Base-by-base conservation (phyloP, 495 filamentous ascomycete genomes). In the Immersiella caudata region DNA sequence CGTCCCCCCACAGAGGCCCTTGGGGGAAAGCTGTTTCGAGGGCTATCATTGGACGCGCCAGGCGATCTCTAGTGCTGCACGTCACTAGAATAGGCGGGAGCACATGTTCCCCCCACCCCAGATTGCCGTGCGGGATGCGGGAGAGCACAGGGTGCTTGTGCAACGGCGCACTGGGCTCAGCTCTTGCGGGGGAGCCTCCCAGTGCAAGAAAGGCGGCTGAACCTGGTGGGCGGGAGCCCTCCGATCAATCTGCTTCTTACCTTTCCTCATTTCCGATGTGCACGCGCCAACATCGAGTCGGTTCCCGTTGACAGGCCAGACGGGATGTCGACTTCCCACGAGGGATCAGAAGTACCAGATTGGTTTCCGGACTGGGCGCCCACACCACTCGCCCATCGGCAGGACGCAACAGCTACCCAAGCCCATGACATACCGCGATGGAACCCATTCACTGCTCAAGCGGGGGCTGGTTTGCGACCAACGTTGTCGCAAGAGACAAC, bases 331-430 rank as follows among this genome's bases (percentile, higher is more conserved):
- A 26, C 25, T 8, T 58, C 58, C 33, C 58, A 61, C 64, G 55
- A 60, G 51, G 21, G 60, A 5, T 22, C 64, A 46, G 63, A 65
- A 8, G 21, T 66, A 5, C 36, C 64, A 46, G 63, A 65, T 18
- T 66, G 64, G 64, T 60, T 20, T 20, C 64, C 64, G 6, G 64
- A 66, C 51, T 66, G 64, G 64, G 35, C 55, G 20, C 14, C 33
- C 0, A 22, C 21, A 26, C 56, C 55, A 2, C 27, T 36, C 7
- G 0, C 58, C 3, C 29, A 8, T 33, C 29, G 29, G 3, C 29
- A 33, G 29, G 29, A 33, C 3, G 29, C 29, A 33, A 33, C 29
- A 33, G 29, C 29, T 4, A 33, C 29, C 29, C 29, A 3, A 33
- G 8, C 29, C 29, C 29, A 40, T 6, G 57, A 35, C 61, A 18